Evolutionary conservation across 352 stramenopile genomes (phyloP).

Genomic region (Lagenidium giganteum): DNA sequence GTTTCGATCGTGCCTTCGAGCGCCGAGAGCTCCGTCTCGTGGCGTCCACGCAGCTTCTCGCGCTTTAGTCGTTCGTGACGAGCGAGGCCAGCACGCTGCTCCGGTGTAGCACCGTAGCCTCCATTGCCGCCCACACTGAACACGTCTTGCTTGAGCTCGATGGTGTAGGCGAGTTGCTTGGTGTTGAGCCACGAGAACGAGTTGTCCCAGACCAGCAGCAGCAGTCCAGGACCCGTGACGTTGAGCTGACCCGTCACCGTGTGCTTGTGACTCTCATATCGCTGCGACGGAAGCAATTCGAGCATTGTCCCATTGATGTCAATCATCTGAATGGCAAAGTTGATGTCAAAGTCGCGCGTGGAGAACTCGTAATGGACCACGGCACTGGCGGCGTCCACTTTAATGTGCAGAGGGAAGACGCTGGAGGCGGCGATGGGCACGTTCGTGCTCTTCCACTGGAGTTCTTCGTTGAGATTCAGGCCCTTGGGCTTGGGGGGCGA

Average conservation of each 20-base stretch:
- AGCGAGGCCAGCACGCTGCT: constrained; percentile 27
- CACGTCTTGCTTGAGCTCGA: constrained; percentile 55
- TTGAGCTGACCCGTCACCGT: constrained; percentile 32
- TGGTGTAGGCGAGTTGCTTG: constrained; percentile 70
- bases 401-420: constrained; percentile 68
- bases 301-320: constrained; percentile 43
- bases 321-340: constrained; percentile 71
- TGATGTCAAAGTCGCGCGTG: constrained; percentile 68
- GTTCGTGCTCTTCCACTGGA: constrained; percentile 77
- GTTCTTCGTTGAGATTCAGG: constrained; percentile 29
- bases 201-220: constrained; percentile 76
- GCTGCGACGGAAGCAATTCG: constrained; percentile 42
- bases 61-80: constrained; percentile 37
- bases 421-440: constrained; percentile 60
- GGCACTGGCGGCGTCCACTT: constrained; percentile 53
- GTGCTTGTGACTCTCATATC: constrained; percentile 65
- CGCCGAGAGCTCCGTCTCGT: constrained; percentile 28
- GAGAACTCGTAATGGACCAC: constrained; percentile 61
- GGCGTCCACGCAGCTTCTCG: constrained; percentile 28
- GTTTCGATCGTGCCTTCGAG: constrained; percentile 40
- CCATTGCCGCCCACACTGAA: background rate
- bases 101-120: constrained; percentile 1
- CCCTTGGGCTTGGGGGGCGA: background rate
- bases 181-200: constrained; percentile 79
- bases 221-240: constrained; percentile 47